These are phyloP conservation scores for Lanmaoa pseudosensibilis DNA, from an alignment of 768 basidiomycete species.

Conservation along the genomic window DNA sequence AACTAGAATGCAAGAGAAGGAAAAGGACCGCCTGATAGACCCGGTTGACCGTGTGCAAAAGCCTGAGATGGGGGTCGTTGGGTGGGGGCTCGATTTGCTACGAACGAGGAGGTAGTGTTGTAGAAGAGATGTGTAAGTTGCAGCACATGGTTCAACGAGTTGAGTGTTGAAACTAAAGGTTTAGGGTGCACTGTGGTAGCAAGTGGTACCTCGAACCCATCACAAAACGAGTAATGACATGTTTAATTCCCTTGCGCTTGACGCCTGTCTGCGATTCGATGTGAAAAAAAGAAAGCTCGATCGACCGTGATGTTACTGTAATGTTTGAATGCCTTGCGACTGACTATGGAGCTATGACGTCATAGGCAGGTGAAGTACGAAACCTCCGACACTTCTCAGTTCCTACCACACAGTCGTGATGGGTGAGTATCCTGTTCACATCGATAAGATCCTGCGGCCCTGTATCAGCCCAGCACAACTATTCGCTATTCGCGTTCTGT, in stretches of 20 bases:
- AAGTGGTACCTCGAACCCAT: neutral
- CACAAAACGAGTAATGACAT: too few species aligned
- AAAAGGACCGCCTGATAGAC: slow-evolving; percentile 46
- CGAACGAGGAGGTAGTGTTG: slow-evolving; percentile 1
- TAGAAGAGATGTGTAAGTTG: neutral
- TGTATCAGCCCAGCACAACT: neutral
- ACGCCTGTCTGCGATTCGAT: neutral
- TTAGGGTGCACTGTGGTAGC: neutral
- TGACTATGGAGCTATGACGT: too few species aligned
- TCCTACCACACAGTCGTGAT: too few species aligned
- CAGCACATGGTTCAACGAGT: neutral
- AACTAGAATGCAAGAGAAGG: slow-evolving; percentile 52
- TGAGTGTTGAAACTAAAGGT: neutral
- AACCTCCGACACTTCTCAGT: too few species aligned
- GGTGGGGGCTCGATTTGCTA: slow-evolving; percentile 29
- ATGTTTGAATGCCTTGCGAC: too few species aligned
- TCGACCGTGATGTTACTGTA: too few species aligned
- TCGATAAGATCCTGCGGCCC: neutral
- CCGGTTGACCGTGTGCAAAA: slow-evolving; percentile 54
- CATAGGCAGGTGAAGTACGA: too few species aligned
- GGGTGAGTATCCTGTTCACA: neutral
- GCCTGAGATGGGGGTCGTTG: slow-evolving; percentile 36
- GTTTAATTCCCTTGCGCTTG: too few species aligned
- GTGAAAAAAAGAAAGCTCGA: neutral
- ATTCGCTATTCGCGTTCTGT: neutral